Percentiles rank a stretch among this genome's conserved stretches.
phyloP scores from a whole-genome alignment of 192 early-diverging fungal species.

The Allomyces arbusculus region DNA sequence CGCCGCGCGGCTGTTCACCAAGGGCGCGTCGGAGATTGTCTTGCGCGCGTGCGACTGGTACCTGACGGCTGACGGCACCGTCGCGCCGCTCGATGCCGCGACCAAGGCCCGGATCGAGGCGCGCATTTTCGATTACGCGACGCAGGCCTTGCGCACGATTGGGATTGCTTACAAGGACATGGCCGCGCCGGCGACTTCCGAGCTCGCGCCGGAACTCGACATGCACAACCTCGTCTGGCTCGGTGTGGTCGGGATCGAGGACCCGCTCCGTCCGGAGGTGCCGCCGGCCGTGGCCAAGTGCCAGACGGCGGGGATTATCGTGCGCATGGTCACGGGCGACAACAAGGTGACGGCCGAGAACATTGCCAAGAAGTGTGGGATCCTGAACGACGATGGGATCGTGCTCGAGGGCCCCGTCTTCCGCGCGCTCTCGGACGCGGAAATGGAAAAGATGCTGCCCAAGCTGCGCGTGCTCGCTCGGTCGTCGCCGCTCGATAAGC shows the following conservation, averaged over 20 bases:
- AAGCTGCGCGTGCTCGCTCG: constrained; percentile 70
- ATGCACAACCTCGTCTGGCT: constrained; percentile 32
- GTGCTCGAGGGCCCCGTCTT: constrained; percentile 66
- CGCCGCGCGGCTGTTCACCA: constrained; percentile 14
- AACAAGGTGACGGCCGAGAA: constrained; percentile 71
- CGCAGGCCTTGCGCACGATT: constrained; percentile 54
- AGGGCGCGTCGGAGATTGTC: constrained; percentile 67
- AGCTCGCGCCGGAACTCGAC: constrained; percentile 29
- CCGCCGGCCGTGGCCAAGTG: constrained; percentile 55
- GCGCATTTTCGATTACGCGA: constrained; percentile 36
- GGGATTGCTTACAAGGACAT: constrained; percentile 44
- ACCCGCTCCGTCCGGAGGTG: constrained; percentile 65
- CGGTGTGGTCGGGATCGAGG: constrained; percentile 68
- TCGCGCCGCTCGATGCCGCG: constrained; percentile 20
- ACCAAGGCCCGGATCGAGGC: constrained; percentile 19
- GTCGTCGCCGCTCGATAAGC: constrained; percentile 75
- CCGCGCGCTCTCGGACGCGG: constrained; percentile 37
- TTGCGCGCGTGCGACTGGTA: constrained; percentile 37
- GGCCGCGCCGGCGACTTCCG: constrained; percentile 6
- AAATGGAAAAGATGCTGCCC: constrained; percentile 41
- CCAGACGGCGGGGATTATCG: constrained; percentile 60
- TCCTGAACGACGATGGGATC: constrained; percentile 44
- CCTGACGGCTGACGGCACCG: constrained; percentile 26
- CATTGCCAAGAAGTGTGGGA: constrained; percentile 74
- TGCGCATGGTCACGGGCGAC: constrained; percentile 79